Evolutionary conservation across 495 filamentous ascomycete genomes (phyloP).

Genomic region (Endocarpon pusillum): DNA sequence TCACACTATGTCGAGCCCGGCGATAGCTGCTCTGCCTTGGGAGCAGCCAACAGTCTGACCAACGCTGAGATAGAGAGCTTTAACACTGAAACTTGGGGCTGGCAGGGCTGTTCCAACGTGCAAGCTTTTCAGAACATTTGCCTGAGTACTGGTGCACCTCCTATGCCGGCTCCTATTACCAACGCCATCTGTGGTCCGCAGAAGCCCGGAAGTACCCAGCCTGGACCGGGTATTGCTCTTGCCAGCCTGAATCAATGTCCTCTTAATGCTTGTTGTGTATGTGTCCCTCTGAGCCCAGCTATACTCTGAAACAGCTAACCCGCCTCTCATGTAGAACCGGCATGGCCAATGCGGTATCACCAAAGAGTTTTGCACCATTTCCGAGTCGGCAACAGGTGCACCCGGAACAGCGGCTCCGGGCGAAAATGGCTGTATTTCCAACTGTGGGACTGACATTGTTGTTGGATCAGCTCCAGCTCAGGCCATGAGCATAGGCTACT

Average conservation of each 20-base stretch:
- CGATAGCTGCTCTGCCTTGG: slow-evolving; percentile 18
- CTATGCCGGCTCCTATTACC: slow-evolving; percentile 22
- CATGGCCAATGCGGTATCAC: slow-evolving; percentile 34
- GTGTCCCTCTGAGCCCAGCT: slow-evolving; percentile 8
- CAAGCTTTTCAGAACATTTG: slow-evolving; percentile 20
- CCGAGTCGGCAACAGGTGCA: slow-evolving; percentile 11
- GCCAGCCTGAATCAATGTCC: slow-evolving; percentile 15
- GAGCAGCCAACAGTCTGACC: slow-evolving; percentile 15
- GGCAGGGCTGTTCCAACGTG: slow-evolving; percentile 25
- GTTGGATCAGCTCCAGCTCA: slow-evolving; percentile 6
- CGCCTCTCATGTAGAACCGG: no score
- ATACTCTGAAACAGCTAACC: slow-evolving; percentile 7
- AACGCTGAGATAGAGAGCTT: slow-evolving; percentile 13
- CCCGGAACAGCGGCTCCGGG: slow-evolving; percentile 19
- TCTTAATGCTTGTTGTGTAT: slow-evolving; percentile 19
- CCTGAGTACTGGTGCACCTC: slow-evolving; percentile 27
- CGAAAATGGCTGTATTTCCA: slow-evolving; percentile 29
- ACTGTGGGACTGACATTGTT: slow-evolving; percentile 26
- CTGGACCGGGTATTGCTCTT: slow-evolving; percentile 6
- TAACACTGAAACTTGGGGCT: slow-evolving; percentile 29
- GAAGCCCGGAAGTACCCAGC: slow-evolving; percentile 16
- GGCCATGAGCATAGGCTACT: slow-evolving; percentile 6
- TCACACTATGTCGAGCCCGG: slow-evolving; percentile 15
- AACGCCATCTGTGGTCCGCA: slow-evolving; percentile 30
- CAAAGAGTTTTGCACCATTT: slow-evolving; percentile 26